Conservation (phyloP, 345 rosid genomes). For the Mallotus nudiflorus region DNA sequence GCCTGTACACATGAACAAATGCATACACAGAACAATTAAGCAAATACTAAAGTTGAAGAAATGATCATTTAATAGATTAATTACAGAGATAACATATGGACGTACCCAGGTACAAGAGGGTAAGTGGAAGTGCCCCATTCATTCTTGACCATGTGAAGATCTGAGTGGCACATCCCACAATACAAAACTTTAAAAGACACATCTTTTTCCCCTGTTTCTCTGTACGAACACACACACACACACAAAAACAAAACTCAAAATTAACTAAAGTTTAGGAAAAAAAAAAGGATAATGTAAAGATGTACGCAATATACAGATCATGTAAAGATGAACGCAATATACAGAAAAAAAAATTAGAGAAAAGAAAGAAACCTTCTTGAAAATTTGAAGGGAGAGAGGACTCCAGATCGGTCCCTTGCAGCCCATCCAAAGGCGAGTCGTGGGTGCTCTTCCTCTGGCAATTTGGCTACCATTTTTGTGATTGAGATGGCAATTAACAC, state of each 20-base stretch:
- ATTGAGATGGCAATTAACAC: too few species aligned
- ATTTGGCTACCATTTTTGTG: background rate
- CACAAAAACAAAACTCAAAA: background rate
- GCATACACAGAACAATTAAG: background rate
- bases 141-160: slow-evolving; percentile 6
- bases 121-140: slow-evolving; percentile 14
- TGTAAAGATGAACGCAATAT: too few species aligned
- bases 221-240: background rate
- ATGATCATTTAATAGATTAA: too few species aligned
- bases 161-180: slow-evolving; percentile 13
- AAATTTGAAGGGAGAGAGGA: slow-evolving; percentile 59
- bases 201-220: slow-evolving; percentile 17
- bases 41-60: background rate
- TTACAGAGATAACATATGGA: background rate
- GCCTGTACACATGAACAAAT: slow-evolving; percentile 34
- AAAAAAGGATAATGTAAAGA: background rate
- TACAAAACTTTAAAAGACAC: slow-evolving; percentile 3
- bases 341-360: background rate
- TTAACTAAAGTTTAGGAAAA: background rate
- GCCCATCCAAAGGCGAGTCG: slow-evolving; percentile 57
- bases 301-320: too few species aligned
- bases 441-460: slow-evolving; percentile 30
- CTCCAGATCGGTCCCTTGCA: slow-evolving; percentile 55
- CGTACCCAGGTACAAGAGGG: slow-evolving; percentile 23
- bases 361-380: slow-evolving; percentile 47